A percentile compares a stretch with the other conserved stretches of the same genome.
Conservation (phyloP, 257 asterid genomes). For the Solanum lycopersicoides region DNA sequence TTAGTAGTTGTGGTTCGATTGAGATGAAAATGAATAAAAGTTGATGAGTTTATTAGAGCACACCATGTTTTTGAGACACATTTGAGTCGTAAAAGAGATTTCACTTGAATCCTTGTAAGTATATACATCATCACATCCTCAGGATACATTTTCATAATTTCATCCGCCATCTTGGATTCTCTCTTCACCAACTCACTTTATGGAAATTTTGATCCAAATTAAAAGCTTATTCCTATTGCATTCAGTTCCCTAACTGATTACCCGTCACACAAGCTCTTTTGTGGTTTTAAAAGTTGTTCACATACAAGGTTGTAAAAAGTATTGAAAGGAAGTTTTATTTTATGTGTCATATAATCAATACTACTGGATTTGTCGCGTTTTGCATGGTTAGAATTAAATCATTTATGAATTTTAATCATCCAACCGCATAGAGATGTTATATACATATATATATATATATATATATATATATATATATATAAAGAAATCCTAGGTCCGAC, state of each 20-base stretch:
- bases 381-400: too few species aligned
- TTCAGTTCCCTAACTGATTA: not conserved
- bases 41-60: not conserved
- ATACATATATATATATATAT: too few species aligned
- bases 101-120: not conserved
- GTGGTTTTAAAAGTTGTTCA: not conserved
- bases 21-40: not conserved
- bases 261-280: not conserved
- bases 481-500: too few species aligned
- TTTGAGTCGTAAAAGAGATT: not conserved
- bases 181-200: not conserved
- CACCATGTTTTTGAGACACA: not conserved
- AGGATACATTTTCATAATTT: not conserved
- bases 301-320: not conserved
- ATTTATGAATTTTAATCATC: too few species aligned
- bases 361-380: not conserved
- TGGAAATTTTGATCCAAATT: not conserved
- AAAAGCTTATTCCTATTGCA: not conserved
- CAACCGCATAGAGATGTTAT: too few species aligned
- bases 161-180: not conserved
- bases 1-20: not conserved
- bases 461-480: too few species aligned
- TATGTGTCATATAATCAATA: not conserved
- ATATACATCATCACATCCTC: not conserved
- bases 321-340: too few species aligned